Base-by-base conservation (phyloP, 805 yeast genomes). In the Starmerella stigmatis region DNA sequence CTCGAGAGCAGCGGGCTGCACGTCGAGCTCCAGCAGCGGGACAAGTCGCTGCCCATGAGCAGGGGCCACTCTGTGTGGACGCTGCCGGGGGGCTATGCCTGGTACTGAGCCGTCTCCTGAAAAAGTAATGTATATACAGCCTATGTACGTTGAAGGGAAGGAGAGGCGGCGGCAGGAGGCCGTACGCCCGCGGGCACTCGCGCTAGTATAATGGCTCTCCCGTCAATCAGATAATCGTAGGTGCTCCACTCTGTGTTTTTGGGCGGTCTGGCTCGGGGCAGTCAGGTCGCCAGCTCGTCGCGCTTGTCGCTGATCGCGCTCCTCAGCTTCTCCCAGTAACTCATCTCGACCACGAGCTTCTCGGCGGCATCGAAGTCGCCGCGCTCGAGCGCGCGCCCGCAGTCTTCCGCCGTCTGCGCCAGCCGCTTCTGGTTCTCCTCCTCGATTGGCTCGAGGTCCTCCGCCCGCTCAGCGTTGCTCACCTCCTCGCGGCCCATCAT, bases 401-500 rank as follows among this genome's bases (percentile, higher is more conserved):
- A 63, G 7, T 47, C 56, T 1, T 55, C 48, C 47, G 74, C 79
- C 3, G 76, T 60, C 1, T 61, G 62, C 1, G 60, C 55, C 22
- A 86, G 74, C 29, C 88, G 69, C 16, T 51, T 60, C 27, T 76
- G 71, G 54, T 86, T 86, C 46, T 76, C 81, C 9, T 51, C 56
- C 25, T 71, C 68, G 32, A 86, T 57, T 0, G 55, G 61, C 1
- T 63, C 71, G 26, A 84, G 67, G 39, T 84, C 94, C 2, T 69
- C 64, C 41, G 75, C 81, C 43, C 63, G 64, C 1, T 67, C 65
- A 5, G 85, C 79, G 52, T 76, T 76, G 49, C 84, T 94, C 46
- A 88, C 65, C 33, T 75, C 73, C 62, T 89, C 98, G 60, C 88
- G 92, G 4, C 85, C 76, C 52, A 86, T 94, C 64, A 89, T 67